A percentile compares a stretch with the other conserved stretches of the same genome.
These are phyloP conservation scores for Trichoderma atrobrunneum DNA, from an alignment of 2,329 filamentous ascomycete species.

Conservation along the genomic window DNA sequence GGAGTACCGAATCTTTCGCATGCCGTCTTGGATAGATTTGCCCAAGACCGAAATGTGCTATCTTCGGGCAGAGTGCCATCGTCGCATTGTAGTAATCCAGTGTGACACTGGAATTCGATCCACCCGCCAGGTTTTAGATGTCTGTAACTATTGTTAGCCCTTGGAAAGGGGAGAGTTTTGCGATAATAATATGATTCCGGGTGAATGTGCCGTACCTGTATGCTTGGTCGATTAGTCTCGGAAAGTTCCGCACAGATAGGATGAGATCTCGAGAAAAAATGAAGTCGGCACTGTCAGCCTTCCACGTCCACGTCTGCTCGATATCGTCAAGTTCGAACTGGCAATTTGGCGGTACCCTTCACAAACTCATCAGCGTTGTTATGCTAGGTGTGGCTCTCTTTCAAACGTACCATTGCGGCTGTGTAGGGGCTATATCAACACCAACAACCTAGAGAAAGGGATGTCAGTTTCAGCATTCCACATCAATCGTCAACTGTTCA, in stretches of 20 bases:
- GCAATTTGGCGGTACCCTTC: slow-evolving; percentile 37
- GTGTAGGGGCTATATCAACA: slow-evolving; percentile 28
- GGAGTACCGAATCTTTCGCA: slow-evolving; percentile 30
- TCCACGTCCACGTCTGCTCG: slow-evolving; percentile 37
- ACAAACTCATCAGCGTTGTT: background rate
- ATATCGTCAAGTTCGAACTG: slow-evolving; percentile 39
- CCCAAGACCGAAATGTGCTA: slow-evolving; percentile 26
- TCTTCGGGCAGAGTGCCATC: slow-evolving; percentile 32
- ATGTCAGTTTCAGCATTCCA: background rate
- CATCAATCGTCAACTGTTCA: background rate
- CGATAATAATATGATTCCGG: too few relatives aligned
- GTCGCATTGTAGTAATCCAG: slow-evolving; percentile 31
- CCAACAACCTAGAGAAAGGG: slow-evolving; percentile 24
- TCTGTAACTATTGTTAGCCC: background rate
- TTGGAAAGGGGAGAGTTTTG: background rate
- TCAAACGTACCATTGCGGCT: slow-evolving; percentile 25
- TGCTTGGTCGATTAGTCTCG: slow-evolving; percentile 33
- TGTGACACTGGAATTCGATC: slow-evolving; percentile 33
- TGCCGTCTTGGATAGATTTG: slow-evolving; percentile 27
- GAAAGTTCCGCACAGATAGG: slow-evolving; percentile 32
- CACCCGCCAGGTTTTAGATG: slow-evolving; percentile 36
- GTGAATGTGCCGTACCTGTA: slow-evolving; percentile 29
- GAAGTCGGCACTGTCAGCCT: slow-evolving; percentile 35
- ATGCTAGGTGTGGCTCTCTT: background rate
- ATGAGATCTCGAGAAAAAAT: slow-evolving; percentile 34